These are phyloP conservation scores for Termitomyces sp. DNA, from an alignment of 768 basidiomycete species.

Conservation along the genomic window DNA sequence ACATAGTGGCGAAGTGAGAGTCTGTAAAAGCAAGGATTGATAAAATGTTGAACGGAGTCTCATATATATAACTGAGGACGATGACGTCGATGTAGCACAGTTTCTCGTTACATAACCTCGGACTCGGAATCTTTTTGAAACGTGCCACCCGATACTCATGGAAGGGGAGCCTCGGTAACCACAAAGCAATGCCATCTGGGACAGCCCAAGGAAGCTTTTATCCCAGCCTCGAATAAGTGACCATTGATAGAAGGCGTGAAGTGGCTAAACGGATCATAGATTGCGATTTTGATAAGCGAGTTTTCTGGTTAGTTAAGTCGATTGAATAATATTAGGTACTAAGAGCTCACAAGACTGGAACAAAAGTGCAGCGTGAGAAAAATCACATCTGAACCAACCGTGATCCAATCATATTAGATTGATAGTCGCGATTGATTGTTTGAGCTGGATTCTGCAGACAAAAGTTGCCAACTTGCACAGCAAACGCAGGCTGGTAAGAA, in stretches of 20 bases:
- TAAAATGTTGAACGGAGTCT: neutral
- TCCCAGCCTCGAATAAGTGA: neutral
- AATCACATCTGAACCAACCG: too few species aligned
- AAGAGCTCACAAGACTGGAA: too few species aligned
- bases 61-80: neutral
- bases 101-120: constrained; percentile 1
- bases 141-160: neutral
- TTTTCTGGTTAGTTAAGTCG: neutral
- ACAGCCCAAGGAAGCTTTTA: neutral
- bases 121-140: neutral
- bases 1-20: constrained; percentile 9
- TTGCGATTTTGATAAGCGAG: neutral
- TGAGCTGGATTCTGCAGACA: too few species aligned
- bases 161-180: neutral
- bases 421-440: too few species aligned
- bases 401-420: too few species aligned
- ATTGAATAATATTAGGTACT: too few species aligned
- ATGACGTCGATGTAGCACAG: constrained; percentile 1
- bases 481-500: too few species aligned
- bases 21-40: neutral
- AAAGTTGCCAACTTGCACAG: too few species aligned
- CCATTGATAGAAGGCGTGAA: neutral
- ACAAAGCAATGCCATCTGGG: neutral
- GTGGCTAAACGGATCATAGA: neutral
- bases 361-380: too few species aligned